Evolutionary conservation across 148 eudicot genomes (phyloP).

Genomic region (Beta vulgaris): DNA sequence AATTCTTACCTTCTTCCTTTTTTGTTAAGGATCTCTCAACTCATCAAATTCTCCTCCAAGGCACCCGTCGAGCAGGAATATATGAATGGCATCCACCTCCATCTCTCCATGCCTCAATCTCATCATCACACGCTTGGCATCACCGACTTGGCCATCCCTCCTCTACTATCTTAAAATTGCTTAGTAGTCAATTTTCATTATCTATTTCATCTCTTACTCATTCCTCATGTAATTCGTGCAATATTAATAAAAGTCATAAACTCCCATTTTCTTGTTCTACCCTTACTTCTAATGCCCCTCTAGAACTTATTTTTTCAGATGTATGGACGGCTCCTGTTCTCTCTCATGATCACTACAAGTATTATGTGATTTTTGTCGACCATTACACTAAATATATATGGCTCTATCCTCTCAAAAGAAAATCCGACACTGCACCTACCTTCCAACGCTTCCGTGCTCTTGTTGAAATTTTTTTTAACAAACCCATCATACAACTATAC

Average conservation of each 20-base stretch:
- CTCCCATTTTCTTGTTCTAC: not conserved
- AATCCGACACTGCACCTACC: not conserved
- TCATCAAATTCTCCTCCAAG: not conserved
- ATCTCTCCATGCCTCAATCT: not conserved
- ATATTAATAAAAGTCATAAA: not conserved
- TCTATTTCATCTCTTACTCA: not conserved
- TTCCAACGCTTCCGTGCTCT: not conserved
- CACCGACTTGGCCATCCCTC: not conserved
- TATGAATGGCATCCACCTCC: not conserved
- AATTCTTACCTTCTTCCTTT: too few relatives aligned
- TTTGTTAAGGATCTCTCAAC: not conserved
- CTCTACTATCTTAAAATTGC: not conserved
- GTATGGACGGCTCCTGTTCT: not conserved
- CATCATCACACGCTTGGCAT: not conserved
- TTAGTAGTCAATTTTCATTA: too few relatives aligned
- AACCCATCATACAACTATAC: too few relatives aligned
- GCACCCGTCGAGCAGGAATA: not conserved
- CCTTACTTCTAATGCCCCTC: not conserved
- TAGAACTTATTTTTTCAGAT: not conserved
- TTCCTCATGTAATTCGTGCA: not conserved
- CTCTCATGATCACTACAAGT: not conserved
- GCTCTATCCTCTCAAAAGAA: not conserved
- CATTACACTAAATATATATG: slow-evolving; percentile 7
- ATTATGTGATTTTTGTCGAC: not conserved
- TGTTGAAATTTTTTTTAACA: not conserved